A percentile compares a stretch with the other conserved stretches of the same genome.
phyloP scores from a whole-genome alignment of 768 basidiomycete species.

The Collybiopsis confluens region DNA sequence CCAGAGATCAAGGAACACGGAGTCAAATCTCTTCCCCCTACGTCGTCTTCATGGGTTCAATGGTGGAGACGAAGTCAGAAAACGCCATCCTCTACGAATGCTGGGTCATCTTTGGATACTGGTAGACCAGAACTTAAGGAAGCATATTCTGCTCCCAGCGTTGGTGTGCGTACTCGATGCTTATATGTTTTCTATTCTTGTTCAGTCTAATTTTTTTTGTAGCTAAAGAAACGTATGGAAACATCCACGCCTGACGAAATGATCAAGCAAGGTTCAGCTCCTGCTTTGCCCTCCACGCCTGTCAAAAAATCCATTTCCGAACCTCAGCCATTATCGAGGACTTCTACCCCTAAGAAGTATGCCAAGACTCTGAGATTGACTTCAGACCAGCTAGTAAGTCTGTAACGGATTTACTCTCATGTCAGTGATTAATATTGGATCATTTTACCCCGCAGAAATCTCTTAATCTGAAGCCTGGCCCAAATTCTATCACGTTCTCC shows the following conservation, averaged over 20 bases:
- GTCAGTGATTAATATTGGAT: neutral
- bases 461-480: slow-evolving; percentile 77
- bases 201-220: neutral
- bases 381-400: slow-evolving; percentile 85
- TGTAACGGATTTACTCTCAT: neutral
- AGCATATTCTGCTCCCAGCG: slow-evolving; percentile 24
- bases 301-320: slow-evolving; percentile 25
- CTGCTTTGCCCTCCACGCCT: slow-evolving; percentile 46
- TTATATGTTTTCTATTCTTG: neutral
- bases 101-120: slow-evolving; percentile 7
- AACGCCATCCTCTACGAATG: slow-evolving; percentile 13
- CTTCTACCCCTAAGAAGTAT: slow-evolving; percentile 46
- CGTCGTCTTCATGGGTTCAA: slow-evolving; percentile 70
- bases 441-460: slow-evolving; percentile 54
- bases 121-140: slow-evolving; percentile 19
- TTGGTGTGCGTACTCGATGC: slow-evolving; percentile 8
- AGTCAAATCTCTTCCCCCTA: slow-evolving; percentile 33
- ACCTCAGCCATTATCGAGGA: slow-evolving; percentile 5
- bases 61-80: slow-evolving; percentile 76
- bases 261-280: slow-evolving; percentile 26
- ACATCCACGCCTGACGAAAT: neutral
- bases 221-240: neutral
- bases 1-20: slow-evolving; percentile 22
- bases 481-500: slow-evolving; percentile 92
- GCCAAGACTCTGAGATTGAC: slow-evolving; percentile 92